These are phyloP conservation scores for Phytophthora podocarpi DNA, from an alignment of 352 stramenopile genomes.

Conservation along the genomic window DNA sequence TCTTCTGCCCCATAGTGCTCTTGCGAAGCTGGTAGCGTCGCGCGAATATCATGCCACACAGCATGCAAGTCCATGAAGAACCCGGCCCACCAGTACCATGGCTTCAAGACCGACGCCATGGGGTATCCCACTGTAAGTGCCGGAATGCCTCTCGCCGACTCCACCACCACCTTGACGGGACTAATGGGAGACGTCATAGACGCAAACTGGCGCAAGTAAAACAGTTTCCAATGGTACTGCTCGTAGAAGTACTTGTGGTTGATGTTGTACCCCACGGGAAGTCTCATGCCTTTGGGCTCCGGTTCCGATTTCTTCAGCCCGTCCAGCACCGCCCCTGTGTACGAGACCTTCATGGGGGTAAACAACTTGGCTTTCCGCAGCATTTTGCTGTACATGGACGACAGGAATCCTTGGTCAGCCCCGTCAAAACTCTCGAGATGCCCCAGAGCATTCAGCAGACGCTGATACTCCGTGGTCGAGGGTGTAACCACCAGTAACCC, in stretches of 20 bases:
- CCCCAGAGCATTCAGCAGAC: slow-evolving; percentile 65
- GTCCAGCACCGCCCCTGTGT: slow-evolving; percentile 36
- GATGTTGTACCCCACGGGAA: slow-evolving; percentile 90
- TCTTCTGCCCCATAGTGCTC: slow-evolving; percentile 76
- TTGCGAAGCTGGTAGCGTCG: slow-evolving; percentile 65
- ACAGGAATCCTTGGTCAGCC: slow-evolving; percentile 88
- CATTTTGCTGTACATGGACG: slow-evolving; percentile 86
- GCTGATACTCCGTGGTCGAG: slow-evolving; percentile 68
- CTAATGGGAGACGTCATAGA: slow-evolving; percentile 89
- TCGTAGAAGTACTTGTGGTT: slow-evolving; percentile 93
- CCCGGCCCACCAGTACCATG: slow-evolving; percentile 88
- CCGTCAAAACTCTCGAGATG: slow-evolving; percentile 78
- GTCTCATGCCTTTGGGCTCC: slow-evolving; percentile 68
- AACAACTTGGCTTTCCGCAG: slow-evolving; percentile 78
- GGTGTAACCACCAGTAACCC: slow-evolving; percentile 86
- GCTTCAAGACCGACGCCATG: slow-evolving; percentile 88
- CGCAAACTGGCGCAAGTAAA: slow-evolving; percentile 83
- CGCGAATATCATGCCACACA: slow-evolving; percentile 87
- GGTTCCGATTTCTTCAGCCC: slow-evolving; percentile 47
- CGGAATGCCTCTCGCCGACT: slow-evolving; percentile 78
- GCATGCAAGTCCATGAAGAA: slow-evolving; percentile 85
- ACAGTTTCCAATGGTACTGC: slow-evolving; percentile 90
- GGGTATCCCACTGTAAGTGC: slow-evolving; percentile 86
- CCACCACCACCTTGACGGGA: slow-evolving; percentile 83
- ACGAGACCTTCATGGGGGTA: slow-evolving; percentile 46